These are phyloP conservation scores for Besnoitia besnoiti DNA, from an alignment of 169 alveolate genomes.

Conservation along the genomic window DNA sequence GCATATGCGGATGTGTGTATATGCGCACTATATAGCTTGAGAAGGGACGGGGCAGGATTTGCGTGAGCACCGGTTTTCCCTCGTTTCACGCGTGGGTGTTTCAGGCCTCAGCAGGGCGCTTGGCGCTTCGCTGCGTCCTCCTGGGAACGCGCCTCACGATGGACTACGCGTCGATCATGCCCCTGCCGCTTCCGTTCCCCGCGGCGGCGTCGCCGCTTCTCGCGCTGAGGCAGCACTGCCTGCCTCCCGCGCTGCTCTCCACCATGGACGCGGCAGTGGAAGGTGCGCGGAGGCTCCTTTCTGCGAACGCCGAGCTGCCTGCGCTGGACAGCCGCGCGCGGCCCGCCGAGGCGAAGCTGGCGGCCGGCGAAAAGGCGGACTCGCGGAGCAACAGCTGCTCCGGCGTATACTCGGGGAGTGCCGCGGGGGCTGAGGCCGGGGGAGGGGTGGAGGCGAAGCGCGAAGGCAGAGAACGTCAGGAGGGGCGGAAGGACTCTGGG, in stretches of 20 bases:
- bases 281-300: slow-evolving; percentile 47
- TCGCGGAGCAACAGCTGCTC: not conserved
- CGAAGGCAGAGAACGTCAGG: not conserved
- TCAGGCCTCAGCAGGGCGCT: slow-evolving; percentile 59
- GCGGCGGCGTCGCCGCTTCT: not conserved
- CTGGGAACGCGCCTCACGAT: slow-evolving; percentile 54
- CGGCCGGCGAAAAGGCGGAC: not conserved
- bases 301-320: slow-evolving; percentile 57
- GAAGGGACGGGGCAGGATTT: not conserved
- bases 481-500: no score
- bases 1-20: not conserved
- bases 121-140: slow-evolving; percentile 61
- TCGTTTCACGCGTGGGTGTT: not conserved
- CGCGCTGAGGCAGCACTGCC: not conserved
- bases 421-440: not conserved
- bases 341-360: not conserved
- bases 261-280: slow-evolving; percentile 21
- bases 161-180: not conserved
- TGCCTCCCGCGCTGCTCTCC: not conserved
- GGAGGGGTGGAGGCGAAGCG: not conserved
- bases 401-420: not conserved
- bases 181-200: not conserved
- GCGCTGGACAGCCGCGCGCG: slow-evolving; percentile 24
- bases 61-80: not conserved
- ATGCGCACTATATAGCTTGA: not conserved